Evolutionary conservation across 2,329 filamentous ascomycete genomes (phyloP).

Genomic region (Ophiocordyceps sinensis): DNA sequence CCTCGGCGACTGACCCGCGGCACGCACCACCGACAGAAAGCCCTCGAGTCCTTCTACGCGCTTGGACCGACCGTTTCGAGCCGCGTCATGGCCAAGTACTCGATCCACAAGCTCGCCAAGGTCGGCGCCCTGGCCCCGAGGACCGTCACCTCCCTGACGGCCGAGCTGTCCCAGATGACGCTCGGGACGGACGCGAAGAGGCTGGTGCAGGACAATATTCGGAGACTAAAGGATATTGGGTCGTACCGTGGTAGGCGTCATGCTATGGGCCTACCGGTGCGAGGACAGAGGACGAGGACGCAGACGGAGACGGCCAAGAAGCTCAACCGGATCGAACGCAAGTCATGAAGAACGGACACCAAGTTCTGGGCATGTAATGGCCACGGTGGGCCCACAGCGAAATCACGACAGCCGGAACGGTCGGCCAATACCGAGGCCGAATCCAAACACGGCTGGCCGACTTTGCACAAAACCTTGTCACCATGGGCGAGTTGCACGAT

Average conservation of each 20-base stretch:
- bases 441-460: too few relatives aligned
- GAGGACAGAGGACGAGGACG: conserved; percentile 76
- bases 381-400: too few relatives aligned
- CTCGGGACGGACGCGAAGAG: conserved; percentile 80
- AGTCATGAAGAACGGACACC: background rate
- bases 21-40: conserved; percentile 33
- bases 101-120: conserved; percentile 71
- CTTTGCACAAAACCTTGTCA: too few relatives aligned
- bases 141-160: conserved; percentile 68
- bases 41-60: conserved; percentile 75
- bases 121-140: conserved; percentile 61
- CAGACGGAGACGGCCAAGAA: conserved; percentile 50
- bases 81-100: conserved; percentile 74
- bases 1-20: background rate
- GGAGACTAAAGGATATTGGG: conserved; percentile 76
- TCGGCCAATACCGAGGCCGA: too few relatives aligned
- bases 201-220: conserved; percentile 72
- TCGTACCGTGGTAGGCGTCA: conserved; percentile 80
- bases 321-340: conserved; percentile 41
- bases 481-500: too few relatives aligned
- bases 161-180: conserved; percentile 79
- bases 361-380: too few relatives aligned
- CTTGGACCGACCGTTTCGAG: conserved; percentile 56
- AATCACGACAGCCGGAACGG: too few relatives aligned
- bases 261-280: conserved; percentile 81